Evolutionary conservation across 768 basidiomycete genomes (phyloP), one percentile per base, ranked within the genome.

Genomic region (Mycena latifolia): DNA sequence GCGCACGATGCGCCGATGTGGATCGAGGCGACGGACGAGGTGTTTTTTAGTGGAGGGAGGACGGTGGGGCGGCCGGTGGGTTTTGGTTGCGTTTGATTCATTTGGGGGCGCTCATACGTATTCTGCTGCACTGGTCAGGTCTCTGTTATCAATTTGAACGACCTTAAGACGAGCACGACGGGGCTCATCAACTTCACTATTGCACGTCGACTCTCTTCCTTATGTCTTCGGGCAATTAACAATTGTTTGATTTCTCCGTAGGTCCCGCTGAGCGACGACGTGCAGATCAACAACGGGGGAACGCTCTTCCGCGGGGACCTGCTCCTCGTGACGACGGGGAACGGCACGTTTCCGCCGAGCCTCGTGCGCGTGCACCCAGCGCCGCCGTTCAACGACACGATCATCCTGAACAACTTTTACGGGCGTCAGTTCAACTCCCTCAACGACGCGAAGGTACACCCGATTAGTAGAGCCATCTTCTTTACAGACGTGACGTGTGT

Each of bases 1-100:
- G 86, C 86, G 45, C 88, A 90, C 69, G 88, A 90, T 73, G 88
- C 85, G 0, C 85, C 85, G 0, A 78, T 88, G 4, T 88, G 85
- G 77, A 71, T 83, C 22, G 78, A 83, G 2, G 79, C 78, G 20
- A 87, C 84, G 27, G 80, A 88, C 62, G 81, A 86, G 61, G 76
- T 89, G 3, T 84, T 83, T 75, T 88, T 89, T 72, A 76, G 77
- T 18, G 84, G 84, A 69, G 86, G 86, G 6, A 85, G 83, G 2
- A 52, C 76, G 22, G 76, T 83, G 15, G 85, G 85, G 1, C 80
- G 80, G 11, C 68, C 59, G 84, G 78, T 46, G 80, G 82, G 41
- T 7, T 57, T 74, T 81, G 8, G 14, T 35, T 35, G 6, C 33
- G 14, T 35, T 7, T 35, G n/a, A n/a, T n/a, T n/a, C n/a, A n/a